Percentiles rank a stretch among this genome's conserved stretches.
Evolutionary conservation across 495 filamentous ascomycete species (phyloP).

Genomic region (Pyrenula aspistea): DNA sequence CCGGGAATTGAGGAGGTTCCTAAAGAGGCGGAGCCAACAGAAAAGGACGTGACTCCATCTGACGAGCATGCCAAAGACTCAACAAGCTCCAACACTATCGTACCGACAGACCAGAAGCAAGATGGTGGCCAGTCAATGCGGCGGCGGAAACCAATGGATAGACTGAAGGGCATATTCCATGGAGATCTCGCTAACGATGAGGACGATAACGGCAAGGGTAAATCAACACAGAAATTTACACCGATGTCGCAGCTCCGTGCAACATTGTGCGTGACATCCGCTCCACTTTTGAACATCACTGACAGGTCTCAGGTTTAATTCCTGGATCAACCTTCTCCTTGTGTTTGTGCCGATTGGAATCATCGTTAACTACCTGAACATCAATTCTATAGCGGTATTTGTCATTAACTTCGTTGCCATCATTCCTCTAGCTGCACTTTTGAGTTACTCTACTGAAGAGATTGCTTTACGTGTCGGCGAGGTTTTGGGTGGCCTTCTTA

Average conservation of each 20-base stretch:
- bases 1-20: background rate
- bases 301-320: conserved; percentile 32
- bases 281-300: background rate
- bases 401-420: conserved; percentile 85
- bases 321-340: conserved; percentile 63
- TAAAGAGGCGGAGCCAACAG: conserved; percentile 13
- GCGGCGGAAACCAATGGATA: conserved; percentile 17
- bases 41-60: conserved; percentile 20
- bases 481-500: conserved; percentile 73
- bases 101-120: background rate
- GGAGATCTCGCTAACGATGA: conserved; percentile 1
- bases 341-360: conserved; percentile 5
- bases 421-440: conserved; percentile 46
- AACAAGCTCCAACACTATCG: background rate
- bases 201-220: conserved; percentile 6
- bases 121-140: background rate
- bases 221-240: conserved; percentile 43
- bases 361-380: conserved; percentile 36
- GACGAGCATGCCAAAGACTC: conserved; percentile 1
- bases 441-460: conserved; percentile 44
- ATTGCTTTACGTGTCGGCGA: conserved; percentile 54
- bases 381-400: conserved; percentile 53
- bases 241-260: conserved; percentile 55
- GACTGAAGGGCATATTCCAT: conserved; percentile 5
- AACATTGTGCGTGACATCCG: conserved; percentile 30